Base-by-base conservation (phyloP, 768 basidiomycete genomes). In the Cystofilobasidium capitatum region DNA sequence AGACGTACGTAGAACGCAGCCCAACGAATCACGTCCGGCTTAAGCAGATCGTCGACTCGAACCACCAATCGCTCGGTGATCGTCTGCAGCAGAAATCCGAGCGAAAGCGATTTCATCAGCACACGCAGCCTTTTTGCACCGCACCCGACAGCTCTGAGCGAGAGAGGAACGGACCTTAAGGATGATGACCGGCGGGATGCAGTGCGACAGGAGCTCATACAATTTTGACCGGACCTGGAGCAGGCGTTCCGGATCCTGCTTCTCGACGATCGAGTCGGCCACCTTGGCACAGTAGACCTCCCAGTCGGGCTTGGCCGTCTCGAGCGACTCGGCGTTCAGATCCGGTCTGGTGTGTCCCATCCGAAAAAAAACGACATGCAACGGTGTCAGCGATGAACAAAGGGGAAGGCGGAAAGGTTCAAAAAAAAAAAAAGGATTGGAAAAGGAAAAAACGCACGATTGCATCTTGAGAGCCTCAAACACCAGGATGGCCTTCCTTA, bases 271-370 rank as follows among this genome's bases (percentile, higher is more conserved):
- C 73, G 89, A 79, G 76, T 93, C 91, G 17, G 88, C 92, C 14
- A 97, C 86, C 75, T 91, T 91, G 71, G 86, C 81, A 72, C 93
- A 96, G 75, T 96, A 99, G 14, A 88, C 89, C 77, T 99, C 96
- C 96, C 96, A 99, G 74, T 99, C 96, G n/a, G 96, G 92, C 77
- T 97, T 92, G 17, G 92, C 91, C 65, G 94, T 91, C 39, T 83
- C 81, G 65, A 91, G 78, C 6, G 85, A 61, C 17, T 58, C 55
- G 0, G 67, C 39, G 40, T 51, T 83, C 44, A 94, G 81, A 75
- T 91, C 88, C n/a, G 89, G 88, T 64, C 89, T 91, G 72, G 16
- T 58, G 47, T 42, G 57, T 58, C 17, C 24, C 14, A 62, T 16
- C 39, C 39, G 24, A 1, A n/a, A 5, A 45, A 42, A 29, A 5